A percentile compares a stretch with the other conserved stretches of the same genome.
Evolutionary conservation across 2,329 filamentous ascomycete genomes (phyloP).

Genomic region (Myriosclerotinia scirpicola): DNA sequence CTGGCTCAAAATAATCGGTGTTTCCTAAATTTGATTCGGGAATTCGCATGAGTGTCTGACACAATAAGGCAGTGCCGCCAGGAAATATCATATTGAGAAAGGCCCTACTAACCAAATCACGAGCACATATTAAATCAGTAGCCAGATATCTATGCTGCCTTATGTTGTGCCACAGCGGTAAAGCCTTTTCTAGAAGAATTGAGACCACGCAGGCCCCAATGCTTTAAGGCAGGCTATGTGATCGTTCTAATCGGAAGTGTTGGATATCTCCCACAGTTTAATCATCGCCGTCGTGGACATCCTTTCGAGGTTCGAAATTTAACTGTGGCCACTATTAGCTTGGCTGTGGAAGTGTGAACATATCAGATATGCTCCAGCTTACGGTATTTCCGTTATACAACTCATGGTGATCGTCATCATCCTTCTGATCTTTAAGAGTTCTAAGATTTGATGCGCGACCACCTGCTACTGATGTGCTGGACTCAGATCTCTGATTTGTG

Average conservation of each 20-base stretch:
- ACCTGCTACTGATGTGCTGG: conserved; percentile 30
- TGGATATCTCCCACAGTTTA: not conserved
- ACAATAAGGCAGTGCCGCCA: not conserved
- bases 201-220: not conserved
- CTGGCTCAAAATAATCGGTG: not conserved
- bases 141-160: not conserved
- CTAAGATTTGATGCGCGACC: conserved; percentile 46
- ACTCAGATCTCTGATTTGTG: not conserved
- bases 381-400: conserved; percentile 93
- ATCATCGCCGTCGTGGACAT: conserved; percentile 35
- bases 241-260: not conserved
- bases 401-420: conserved; percentile 61
- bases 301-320: conserved; percentile 39
- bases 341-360: not conserved
- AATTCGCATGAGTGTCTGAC: not conserved
- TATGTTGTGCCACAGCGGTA: not conserved
- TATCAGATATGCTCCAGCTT: conserved; percentile 32
- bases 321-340: conserved; percentile 29
- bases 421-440: conserved; percentile 55
- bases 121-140: not conserved
- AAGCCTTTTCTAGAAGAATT: not conserved
- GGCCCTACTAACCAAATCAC: not conserved
- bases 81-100: not conserved
- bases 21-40: not conserved
- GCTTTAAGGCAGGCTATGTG: not conserved